A percentile compares a stretch with the other conserved stretches of the same genome.
These are phyloP conservation scores for Pleurotus eryngii DNA, from an alignment of 768 basidiomycete species.

Conservation along the genomic window DNA sequence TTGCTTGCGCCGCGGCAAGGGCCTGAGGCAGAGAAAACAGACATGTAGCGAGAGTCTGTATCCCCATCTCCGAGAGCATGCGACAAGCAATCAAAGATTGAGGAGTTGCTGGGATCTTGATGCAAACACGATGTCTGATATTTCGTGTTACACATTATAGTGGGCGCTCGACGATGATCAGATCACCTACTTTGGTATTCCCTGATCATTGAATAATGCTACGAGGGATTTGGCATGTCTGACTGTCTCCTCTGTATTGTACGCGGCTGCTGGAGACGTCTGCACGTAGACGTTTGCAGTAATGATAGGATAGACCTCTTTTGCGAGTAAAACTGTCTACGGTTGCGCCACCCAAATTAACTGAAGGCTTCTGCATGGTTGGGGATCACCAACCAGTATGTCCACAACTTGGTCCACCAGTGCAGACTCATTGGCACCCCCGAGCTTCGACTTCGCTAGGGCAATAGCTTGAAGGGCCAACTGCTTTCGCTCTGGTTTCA, in stretches of 20 bases:
- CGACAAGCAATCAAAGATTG: slow-evolving; percentile 49
- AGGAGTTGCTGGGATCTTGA: slow-evolving; percentile 58
- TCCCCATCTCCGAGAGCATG: slow-evolving; percentile 39
- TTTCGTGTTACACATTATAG: not conserved
- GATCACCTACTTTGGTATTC: slow-evolving; percentile 33
- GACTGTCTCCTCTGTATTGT: slow-evolving; percentile 38
- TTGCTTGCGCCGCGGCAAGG: slow-evolving; percentile 49
- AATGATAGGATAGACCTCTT: slow-evolving; percentile 37
- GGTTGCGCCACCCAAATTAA: not conserved
- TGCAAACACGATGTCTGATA: slow-evolving; percentile 45
- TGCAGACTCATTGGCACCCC: slow-evolving; percentile 13
- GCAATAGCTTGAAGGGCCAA: slow-evolving; percentile 31
- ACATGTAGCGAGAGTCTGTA: slow-evolving; percentile 52
- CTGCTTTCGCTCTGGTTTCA: slow-evolving; percentile 24
- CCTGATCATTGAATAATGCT: slow-evolving; percentile 35
- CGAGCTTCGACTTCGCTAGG: slow-evolving; percentile 18
- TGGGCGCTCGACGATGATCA: not conserved
- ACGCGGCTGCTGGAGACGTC: slow-evolving; percentile 39
- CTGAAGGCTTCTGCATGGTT: too few species aligned
- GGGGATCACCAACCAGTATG: slow-evolving; percentile 28
- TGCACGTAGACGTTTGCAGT: slow-evolving; percentile 43
- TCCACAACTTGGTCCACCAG: slow-evolving; percentile 34
- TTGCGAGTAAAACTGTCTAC: slow-evolving; percentile 43
- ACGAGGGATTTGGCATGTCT: slow-evolving; percentile 40
- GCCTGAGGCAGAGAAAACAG: slow-evolving; percentile 56